Conservation (phyloP, 345 rosid genomes). For the Moricandia arvensis region DNA sequence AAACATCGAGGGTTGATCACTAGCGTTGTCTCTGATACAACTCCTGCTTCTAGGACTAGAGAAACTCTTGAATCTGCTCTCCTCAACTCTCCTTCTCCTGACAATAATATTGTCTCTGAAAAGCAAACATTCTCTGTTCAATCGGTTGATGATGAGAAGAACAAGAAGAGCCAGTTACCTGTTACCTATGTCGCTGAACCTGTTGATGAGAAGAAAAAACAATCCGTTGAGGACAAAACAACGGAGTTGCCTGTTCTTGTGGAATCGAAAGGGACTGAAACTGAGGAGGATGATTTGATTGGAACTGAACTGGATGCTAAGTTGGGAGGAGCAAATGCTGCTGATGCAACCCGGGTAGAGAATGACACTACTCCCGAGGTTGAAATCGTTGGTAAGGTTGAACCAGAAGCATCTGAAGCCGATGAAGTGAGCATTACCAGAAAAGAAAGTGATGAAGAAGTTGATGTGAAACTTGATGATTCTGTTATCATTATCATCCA, state of each 20-base stretch:
- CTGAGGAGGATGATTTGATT: slow-evolving; percentile 17
- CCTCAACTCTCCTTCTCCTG: slow-evolving; percentile 42
- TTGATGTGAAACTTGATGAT: slow-evolving; percentile 42
- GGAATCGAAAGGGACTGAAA: slow-evolving; percentile 35
- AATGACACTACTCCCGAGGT: slow-evolving; percentile 27
- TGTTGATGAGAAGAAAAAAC: slow-evolving; percentile 8
- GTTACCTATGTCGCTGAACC: slow-evolving; percentile 28
- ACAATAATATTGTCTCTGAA: slow-evolving; percentile 32
- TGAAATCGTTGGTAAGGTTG: slow-evolving; percentile 29
- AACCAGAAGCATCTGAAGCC: slow-evolving; percentile 35
- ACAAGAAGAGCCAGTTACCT: slow-evolving; percentile 41
- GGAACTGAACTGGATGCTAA: neutral
- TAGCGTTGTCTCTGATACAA: slow-evolving; percentile 47
- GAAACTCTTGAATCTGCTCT: slow-evolving; percentile 57
- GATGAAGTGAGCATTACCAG: slow-evolving; percentile 34
- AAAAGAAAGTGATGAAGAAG: slow-evolving; percentile 33
- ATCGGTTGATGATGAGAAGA: slow-evolving; percentile 43
- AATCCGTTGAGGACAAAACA: neutral
- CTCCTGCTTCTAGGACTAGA: slow-evolving; percentile 40
- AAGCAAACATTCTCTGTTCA: slow-evolving; percentile 40
- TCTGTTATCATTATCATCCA: slow-evolving; percentile 56
- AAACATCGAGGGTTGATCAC: slow-evolving; percentile 64
- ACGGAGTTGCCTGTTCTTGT: slow-evolving; percentile 27
- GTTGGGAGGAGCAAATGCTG: neutral
- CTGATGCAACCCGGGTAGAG: slow-evolving; percentile 14